Evolutionary conservation across 495 filamentous ascomycete genomes (phyloP), one percentile per base, ranked within the genome.

Genomic region (Glonium stellatum): DNA sequence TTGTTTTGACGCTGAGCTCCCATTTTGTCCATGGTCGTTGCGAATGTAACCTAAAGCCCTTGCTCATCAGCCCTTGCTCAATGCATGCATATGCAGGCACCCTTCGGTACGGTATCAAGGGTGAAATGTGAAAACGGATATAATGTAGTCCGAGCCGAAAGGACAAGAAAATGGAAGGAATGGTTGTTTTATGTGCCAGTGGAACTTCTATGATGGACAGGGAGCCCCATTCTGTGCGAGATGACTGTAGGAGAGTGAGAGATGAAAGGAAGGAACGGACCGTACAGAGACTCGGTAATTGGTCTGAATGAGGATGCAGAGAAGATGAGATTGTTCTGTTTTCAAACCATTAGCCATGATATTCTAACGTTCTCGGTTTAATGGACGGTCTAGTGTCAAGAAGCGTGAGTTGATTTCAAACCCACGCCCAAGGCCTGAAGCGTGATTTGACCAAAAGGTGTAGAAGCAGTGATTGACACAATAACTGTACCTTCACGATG

Each of bases 101-200:
- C 2, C 48, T 51, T 31, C 48, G 25, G 48, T 8, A 25, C 48
- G 11, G 48, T 51, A 23, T 23, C 15, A 44, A 15, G 12, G 4
- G 10, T 44, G 39, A 11, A 4, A 2, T 44, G 12, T 44, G 12
- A 13, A 44, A 15, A 23, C 19, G 15, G 25, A 31, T 13, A 21
- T 31, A 11, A 44, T 2, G 4, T 44, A 18, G 2, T 13, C 4
- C 21, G 48, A 51, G 12, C 9, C 48, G 25, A 23, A 51, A 12
- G 27, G 72, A 70, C 64, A 63, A 55, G 59, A 60, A 64, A 65
- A 67, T 71, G 62, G 60, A 71, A 47, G 67, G 34, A 3, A 66
- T 55, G 62, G 41, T 55, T 66, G 70, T 56, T 55, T 59, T 36
- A 55, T 58, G 59, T 44, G 51, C 69, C 5, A 35, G 31, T 36